phyloP scores from a whole-genome alignment of 177 flowering plant genomes.

The Vitis hybrid region DNA sequence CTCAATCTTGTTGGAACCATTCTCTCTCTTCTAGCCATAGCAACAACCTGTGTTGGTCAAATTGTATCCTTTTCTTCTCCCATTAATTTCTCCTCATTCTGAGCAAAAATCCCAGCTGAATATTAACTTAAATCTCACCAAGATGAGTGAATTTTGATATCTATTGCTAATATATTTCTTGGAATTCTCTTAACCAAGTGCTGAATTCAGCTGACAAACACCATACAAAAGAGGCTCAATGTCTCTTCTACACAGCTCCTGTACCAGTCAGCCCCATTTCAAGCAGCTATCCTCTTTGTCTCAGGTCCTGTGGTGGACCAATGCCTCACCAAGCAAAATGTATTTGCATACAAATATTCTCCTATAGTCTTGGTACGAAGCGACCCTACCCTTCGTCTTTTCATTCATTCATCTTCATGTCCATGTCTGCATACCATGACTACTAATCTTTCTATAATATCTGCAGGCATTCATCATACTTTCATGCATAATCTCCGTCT shows the following conservation, averaged over 20 bases:
- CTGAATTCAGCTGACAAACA: slow-evolving; percentile 78
- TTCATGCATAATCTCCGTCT: slow-evolving; percentile 76
- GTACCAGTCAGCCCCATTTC: slow-evolving; percentile 96
- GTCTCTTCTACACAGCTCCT: slow-evolving; percentile 91
- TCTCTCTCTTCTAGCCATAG: slow-evolving; percentile 81
- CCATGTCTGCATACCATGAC: neutral
- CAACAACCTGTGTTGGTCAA: slow-evolving; percentile 94
- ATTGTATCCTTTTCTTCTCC: slow-evolving; percentile 65
- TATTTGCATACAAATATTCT: slow-evolving; percentile 76
- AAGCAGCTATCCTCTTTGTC: slow-evolving; percentile 91
- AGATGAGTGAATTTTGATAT: neutral
- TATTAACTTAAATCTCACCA: too few relatives aligned
- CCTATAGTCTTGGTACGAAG: slow-evolving; percentile 64
- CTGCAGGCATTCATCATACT: slow-evolving; percentile 75
- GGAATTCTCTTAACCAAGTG: slow-evolving; percentile 28
- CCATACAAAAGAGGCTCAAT: slow-evolving; percentile 89
- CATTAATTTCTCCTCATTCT: neutral
- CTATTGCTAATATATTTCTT: neutral
- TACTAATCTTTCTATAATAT: neutral
- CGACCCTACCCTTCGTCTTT: neutral
- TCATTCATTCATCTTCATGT: neutral
- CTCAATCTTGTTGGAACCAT: slow-evolving; percentile 86
- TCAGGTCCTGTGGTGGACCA: slow-evolving; percentile 91
- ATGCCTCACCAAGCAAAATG: slow-evolving; percentile 80
- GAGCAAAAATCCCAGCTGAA: neutral